phyloP scores from a whole-genome alignment of 2,329 filamentous ascomycete species.

The Biscogniauxia mediterranea region DNA sequence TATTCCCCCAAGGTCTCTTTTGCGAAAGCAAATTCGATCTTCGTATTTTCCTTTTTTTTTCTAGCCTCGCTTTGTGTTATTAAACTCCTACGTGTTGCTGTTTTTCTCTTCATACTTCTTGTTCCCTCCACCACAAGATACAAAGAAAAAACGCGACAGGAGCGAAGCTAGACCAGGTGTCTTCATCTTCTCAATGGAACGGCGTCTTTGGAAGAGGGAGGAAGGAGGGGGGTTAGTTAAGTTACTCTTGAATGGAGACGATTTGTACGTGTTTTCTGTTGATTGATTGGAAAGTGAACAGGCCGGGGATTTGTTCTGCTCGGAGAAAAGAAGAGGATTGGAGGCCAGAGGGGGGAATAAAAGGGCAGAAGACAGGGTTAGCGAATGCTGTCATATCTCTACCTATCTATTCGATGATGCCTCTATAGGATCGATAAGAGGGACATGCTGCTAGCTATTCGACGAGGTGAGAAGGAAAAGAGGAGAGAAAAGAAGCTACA shows the following conservation, averaged over 20 bases:
- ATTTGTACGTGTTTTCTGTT: not conserved
- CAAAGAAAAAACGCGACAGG: conserved; percentile 3
- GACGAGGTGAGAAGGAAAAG: not conserved
- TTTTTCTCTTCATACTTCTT: conserved; percentile 21
- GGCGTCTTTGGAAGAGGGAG: not conserved
- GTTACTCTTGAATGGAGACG: not conserved
- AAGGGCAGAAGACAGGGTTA: not conserved
- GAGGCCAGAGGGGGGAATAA: not conserved
- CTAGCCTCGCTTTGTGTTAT: conserved; percentile 7
- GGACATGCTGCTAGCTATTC: not conserved
- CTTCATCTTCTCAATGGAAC: not conserved
- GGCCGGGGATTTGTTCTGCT: not conserved
- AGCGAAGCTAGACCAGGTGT: conserved; percentile 3
- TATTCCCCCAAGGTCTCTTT: conserved; percentile 17
- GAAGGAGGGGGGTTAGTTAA: too few relatives aligned
- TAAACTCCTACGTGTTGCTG: conserved; percentile 11
- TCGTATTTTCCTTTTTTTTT: conserved; percentile 14
- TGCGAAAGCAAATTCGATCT: not conserved
- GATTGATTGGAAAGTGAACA: not conserved
- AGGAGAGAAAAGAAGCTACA: not conserved
- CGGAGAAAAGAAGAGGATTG: not conserved
- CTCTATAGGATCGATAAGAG: not conserved
- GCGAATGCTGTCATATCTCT: not conserved
- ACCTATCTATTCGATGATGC: not conserved
- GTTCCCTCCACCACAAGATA: not conserved